Evolutionary conservation across 2,329 filamentous ascomycete species (phyloP), one percentile per base, ranked within the genome.

Genomic region (Thielaviopsis punctulata): DNA sequence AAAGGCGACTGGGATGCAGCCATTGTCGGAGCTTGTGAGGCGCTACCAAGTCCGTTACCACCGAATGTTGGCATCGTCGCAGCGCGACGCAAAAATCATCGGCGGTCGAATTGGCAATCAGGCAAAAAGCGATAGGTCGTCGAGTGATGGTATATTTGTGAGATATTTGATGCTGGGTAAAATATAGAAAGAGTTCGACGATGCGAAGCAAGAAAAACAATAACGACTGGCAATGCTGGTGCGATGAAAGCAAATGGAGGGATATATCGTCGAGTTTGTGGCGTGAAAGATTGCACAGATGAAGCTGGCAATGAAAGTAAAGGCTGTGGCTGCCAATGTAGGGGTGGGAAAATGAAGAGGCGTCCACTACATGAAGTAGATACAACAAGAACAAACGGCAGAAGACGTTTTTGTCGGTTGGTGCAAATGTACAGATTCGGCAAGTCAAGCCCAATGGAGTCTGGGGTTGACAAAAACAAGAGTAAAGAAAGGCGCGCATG

Each of bases 1-100:
- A 57, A 57, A 7, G 56, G 50, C 21, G 49, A 45, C 12, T 50
- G 47, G 18, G 52, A 51, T n/a, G 48, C n/a, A 24, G 53, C 41
- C 45, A 52, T 46, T 22, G 18, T 46, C 23, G 21, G n/a, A 30
- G 45, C 39, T 25, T 39, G 49, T 18, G 22, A 23, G 25, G 49
- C 23, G 21, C 48, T 24, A 43, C 46, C 53, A 49, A 47, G 44
- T 33, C 50, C 53, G 46, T 52, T 55, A 43, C 53, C 53, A 33
- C 50, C 49, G 36, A 52, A 47, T 18, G 53, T 50, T 45, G 53
- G 46, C 49, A 46, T 49, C 45, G 41, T 49, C 52, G 47, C 24
- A 23, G 21, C n/a, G 25, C 18, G 24, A 36, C 19, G 19, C 2
- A 27, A 53, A 36, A n/a, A 19, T 50, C 33, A 25, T 41, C 30